Evolutionary conservation across 768 basidiomycete genomes (phyloP).

Genomic region (Agrocybe chaxingu): DNA sequence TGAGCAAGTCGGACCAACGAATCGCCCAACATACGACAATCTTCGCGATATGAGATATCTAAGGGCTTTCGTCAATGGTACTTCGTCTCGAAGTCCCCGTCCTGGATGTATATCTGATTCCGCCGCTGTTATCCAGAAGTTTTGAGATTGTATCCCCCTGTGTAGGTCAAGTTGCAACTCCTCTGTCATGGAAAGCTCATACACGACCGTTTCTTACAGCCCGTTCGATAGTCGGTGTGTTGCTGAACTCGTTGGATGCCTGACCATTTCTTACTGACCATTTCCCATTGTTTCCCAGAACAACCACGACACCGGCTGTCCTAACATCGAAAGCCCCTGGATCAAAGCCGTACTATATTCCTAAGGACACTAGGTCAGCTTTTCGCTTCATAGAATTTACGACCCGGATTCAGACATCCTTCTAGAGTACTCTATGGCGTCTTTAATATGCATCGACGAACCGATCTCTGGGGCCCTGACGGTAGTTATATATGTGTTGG

Average conservation of each 20-base stretch:
- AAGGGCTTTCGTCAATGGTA: conserved; percentile 31
- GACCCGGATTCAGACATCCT: too few relatives aligned
- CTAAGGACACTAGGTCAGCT: conserved; percentile 19
- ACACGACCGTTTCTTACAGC: neutral
- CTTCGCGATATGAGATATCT: conserved; percentile 43
- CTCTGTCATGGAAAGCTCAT: neutral
- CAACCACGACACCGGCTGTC: conserved; percentile 14
- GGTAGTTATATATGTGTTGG: conserved; percentile 27
- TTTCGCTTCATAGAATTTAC: neutral
- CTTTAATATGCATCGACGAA: conserved; percentile 47
- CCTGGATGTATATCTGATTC: neutral
- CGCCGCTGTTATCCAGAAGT: conserved; percentile 27
- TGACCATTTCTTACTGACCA: neutral
- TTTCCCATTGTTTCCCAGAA: conserved; percentile 1
- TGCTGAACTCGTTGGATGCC: too few relatives aligned
- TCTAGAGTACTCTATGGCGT: too few relatives aligned
- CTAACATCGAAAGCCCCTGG: conserved; percentile 18
- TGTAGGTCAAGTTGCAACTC: conserved; percentile 16
- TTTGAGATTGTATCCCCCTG: conserved; percentile 35
- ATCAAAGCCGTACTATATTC: conserved; percentile 20
- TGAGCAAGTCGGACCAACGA: conserved; percentile 30
- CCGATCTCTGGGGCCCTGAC: conserved; percentile 65
- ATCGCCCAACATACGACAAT: conserved; percentile 40
- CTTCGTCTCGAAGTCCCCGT: neutral
- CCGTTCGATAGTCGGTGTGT: conserved; percentile 13